These are phyloP conservation scores for Chaetomium strumarium DNA, from an alignment of 2,329 filamentous ascomycete species.

Conservation along the genomic window DNA sequence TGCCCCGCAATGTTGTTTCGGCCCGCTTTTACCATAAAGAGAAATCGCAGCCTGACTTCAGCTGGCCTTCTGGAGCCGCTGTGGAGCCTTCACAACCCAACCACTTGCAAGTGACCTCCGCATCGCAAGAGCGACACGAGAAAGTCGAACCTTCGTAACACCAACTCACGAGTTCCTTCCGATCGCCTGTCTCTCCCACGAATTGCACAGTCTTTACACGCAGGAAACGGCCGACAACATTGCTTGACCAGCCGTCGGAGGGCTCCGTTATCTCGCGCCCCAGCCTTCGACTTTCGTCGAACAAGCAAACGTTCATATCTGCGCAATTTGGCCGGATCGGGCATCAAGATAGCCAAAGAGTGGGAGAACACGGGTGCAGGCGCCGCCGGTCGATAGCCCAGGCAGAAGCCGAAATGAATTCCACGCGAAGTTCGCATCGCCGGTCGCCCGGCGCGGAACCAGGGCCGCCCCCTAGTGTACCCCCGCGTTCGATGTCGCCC, in stretches of 20 bases:
- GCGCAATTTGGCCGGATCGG: background rate
- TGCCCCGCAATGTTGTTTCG: too few species aligned
- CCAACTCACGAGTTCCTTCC: background rate
- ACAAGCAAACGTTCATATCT: background rate
- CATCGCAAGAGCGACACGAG: background rate
- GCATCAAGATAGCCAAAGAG: conserved; percentile 8
- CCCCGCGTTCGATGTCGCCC: conserved; percentile 55
- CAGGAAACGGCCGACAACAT: too few species aligned
- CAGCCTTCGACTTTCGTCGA: conserved; percentile 4
- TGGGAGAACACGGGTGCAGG: background rate
- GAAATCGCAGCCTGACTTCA: conserved; percentile 9
- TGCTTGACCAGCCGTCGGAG: too few species aligned
- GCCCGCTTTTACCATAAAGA: background rate
- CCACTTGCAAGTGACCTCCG: conserved; percentile 4
- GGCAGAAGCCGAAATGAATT: conserved; percentile 20
- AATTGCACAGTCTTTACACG: too few species aligned
- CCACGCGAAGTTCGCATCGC: conserved; percentile 42
- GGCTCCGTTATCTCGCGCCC: background rate
- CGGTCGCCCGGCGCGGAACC: conserved; percentile 59
- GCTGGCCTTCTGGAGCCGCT: conserved; percentile 10
- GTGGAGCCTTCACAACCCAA: conserved; percentile 14
- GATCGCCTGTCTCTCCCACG: too few species aligned
- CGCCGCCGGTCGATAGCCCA: background rate
- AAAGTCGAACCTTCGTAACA: background rate
- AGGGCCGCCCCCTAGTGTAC: conserved; percentile 51